Evolutionary conservation across 805 yeast genomes (phyloP).

Genomic region (Starmerella etchellsii): DNA sequence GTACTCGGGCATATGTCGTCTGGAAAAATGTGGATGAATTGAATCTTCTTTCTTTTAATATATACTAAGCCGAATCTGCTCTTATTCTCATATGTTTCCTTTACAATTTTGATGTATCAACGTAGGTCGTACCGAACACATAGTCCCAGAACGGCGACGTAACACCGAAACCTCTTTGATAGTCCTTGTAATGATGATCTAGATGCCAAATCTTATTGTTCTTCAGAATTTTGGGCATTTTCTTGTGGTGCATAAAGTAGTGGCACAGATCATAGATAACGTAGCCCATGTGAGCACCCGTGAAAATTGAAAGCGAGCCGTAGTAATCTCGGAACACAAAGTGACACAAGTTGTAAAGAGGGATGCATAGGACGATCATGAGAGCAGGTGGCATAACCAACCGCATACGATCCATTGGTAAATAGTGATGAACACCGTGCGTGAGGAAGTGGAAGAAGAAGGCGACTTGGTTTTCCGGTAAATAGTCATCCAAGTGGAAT

Average conservation of each 20-base stretch:
- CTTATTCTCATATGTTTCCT: too few species aligned
- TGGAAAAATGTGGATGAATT: too few species aligned
- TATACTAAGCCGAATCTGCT: too few species aligned
- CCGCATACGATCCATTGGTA: constrained; percentile 91
- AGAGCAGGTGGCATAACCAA: constrained; percentile 94
- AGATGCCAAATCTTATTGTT: constrained; percentile 78
- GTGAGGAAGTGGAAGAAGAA: constrained; percentile 76
- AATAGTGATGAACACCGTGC: constrained; percentile 93
- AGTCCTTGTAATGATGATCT: constrained; percentile 96
- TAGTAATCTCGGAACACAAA: constrained; percentile 55
- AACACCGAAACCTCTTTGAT: constrained; percentile 93
- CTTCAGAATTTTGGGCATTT: constrained; percentile 64
- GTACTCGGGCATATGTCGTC: too few species aligned
- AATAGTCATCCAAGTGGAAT: constrained; percentile 78
- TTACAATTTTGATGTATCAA: constrained; percentile 15
- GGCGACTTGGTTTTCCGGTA: constrained; percentile 68
- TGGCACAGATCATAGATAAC: constrained; percentile 88
- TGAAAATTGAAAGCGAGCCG: constrained; percentile 81
- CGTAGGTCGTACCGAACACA: constrained; percentile 70
- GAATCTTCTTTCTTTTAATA: too few species aligned
- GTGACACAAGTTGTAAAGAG: constrained; percentile 72
- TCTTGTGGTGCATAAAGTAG: constrained; percentile 80
- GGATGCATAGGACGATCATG: constrained; percentile 56
- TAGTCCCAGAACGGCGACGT: constrained; percentile 89
- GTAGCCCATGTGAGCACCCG: constrained; percentile 94